Base-by-base conservation (phyloP, 306 rosid species). In the Chamaecrista fasciculata region DNA sequence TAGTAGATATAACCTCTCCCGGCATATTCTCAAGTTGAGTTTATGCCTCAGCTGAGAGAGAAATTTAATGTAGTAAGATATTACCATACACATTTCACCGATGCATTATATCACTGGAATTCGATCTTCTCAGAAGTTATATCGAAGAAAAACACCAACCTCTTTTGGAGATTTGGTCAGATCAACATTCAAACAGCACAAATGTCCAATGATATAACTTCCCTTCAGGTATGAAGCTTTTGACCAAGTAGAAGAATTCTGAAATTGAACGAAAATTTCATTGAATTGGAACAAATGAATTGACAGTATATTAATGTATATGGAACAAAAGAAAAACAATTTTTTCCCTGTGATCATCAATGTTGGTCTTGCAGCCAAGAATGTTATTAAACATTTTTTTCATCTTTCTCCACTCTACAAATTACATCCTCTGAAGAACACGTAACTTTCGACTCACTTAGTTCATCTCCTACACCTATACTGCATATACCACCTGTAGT, bases 201-300 rank as follows among this genome's bases (percentile, higher is more conserved):
- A 62, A 58, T 67, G 65, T 58, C 59, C 34, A 24, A 60, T 4
- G 34, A 61, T 31, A 53, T 63, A 58, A 70, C 40, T 53, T 62
- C 59, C 29, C 14, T 50, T 56, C 68, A 34, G 40, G 78, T 56
- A 60, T 62, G 42, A 20, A 76, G 58, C 46, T 57, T 60, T 60
- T 29, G 68, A 57, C 33, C 23, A 67, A 75, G 80, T 34, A 74
- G 76, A 80, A 62, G 77, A 79, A 75, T 70, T 80, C 82, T 75
- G 87, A 82, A 73, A 85, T 77, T 85, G 86, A 85, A 85, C 79
- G 81, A 75, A 69, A 69, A 73, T 77, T 81, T 79, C 90, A 81
- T 84, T 82, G 84, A 84, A 76, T 72, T 25, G 69, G 76, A 79
- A 85, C 72, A 78, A 93, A 94, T 78, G 87, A 91, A 90, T 83